Percentiles rank a stretch among this genome's conserved stretches.
Conservation (phyloP, 306 rosid genomes). For the Senna tora region DNA sequence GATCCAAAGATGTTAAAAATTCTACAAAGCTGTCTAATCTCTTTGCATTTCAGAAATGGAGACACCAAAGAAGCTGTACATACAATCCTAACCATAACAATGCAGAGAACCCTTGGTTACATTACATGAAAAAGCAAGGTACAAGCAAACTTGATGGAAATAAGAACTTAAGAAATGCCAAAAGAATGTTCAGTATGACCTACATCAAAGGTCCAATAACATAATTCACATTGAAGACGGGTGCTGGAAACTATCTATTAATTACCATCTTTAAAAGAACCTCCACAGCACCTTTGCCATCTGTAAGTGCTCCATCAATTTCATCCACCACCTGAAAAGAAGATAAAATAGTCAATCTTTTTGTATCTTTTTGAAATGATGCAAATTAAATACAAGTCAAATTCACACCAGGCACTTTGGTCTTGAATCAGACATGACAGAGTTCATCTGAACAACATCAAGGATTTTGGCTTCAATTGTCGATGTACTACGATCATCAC, state of each 20-base stretch:
- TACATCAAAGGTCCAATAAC: slow-evolving; percentile 19
- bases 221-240: slow-evolving; percentile 18
- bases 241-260: slow-evolving; percentile 19
- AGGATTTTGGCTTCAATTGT: slow-evolving; percentile 84
- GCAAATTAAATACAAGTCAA: slow-evolving; percentile 15
- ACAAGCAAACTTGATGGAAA: slow-evolving; percentile 25
- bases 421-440: slow-evolving; percentile 65
- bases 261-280: slow-evolving; percentile 89
- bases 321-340: slow-evolving; percentile 82
- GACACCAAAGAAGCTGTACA: background rate
- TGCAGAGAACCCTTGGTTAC: background rate
- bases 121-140: slow-evolving; percentile 27
- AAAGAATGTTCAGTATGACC: slow-evolving; percentile 18
- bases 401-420: slow-evolving; percentile 89
- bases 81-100: background rate
- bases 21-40: background rate
- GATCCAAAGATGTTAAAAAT: background rate
- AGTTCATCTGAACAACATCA: slow-evolving; percentile 86
- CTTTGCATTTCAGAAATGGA: background rate
- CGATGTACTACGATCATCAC: slow-evolving; percentile 92
- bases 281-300: slow-evolving; percentile 98
- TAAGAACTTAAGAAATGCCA: slow-evolving; percentile 15
- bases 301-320: slow-evolving; percentile 95
- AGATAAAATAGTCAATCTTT: slow-evolving; percentile 24
- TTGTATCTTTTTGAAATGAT: slow-evolving; percentile 6